Evolutionary conservation across 352 stramenopile genomes (phyloP), one percentile per base, ranked within the genome.

Genomic region (Globisporangium parvum): DNA sequence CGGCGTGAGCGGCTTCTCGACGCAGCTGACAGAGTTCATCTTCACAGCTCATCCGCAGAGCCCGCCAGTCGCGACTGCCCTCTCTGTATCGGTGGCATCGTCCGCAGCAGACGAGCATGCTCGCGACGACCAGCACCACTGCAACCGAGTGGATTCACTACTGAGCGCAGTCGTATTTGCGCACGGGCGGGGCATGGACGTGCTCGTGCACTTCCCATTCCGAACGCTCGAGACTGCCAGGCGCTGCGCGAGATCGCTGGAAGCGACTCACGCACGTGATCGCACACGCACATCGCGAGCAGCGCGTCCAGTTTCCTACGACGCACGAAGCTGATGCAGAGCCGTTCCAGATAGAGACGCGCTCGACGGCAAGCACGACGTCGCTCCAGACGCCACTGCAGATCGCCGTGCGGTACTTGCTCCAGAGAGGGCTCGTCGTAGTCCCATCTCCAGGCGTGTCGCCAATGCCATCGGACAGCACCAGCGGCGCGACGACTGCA

Each of bases 21-120:
- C 77, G 33, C 68, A 80, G 57, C 74, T 85, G 47, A 70, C 82
- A 6, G 79, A 89, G 62, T 83, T 89, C 40, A 47, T 87, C 21
- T 62, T 78, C 41, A 74, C 55, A 0, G 53, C 65, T 3, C 67
- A 59, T 28, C 72, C 70, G 0, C n/a, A 26, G 1, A 49, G 67
- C 15, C 55, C 47, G 37, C 73, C 74, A 4, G 53, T 55, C 28
- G 50, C 74, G 24, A 47, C 73, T 17, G 28, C 55, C 0, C 15
- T 84, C 0, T 24, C 47, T 15, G 47, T 70, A 18, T 12, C 53
- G 21, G 4, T 28, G n/a, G 9, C 48, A 37, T 6, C 35, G 28
- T 49, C 24, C 15, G 23, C 33, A 3, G 23, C 33, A 3, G 35
- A 21, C 24, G 39, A 15, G 2, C 18, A 35, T 37, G n/a, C 23